Percentiles rank a stretch among this genome's conserved stretches.
Conservation (phyloP, 1,284 basidiomycete species). For the Thecaphora frezii region DNA sequence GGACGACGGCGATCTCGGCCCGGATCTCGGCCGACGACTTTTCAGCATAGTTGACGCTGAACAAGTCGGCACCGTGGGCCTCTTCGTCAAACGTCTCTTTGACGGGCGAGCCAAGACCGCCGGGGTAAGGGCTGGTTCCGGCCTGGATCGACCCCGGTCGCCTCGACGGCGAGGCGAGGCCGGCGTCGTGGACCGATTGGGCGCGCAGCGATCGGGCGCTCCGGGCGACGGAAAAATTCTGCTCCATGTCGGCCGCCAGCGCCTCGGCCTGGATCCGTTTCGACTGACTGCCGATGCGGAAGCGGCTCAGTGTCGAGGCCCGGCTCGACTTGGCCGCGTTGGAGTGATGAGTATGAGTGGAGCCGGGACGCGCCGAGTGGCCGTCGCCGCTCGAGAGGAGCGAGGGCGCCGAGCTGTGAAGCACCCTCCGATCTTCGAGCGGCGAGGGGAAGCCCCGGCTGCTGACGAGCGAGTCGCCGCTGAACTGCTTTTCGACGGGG, state of each 20-base stretch:
- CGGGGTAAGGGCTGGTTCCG: too few relatives aligned
- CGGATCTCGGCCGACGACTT: slow-evolving; percentile 36
- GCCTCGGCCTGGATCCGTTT: slow-evolving; percentile 14
- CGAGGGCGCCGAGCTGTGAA: slow-evolving; percentile 7
- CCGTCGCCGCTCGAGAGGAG: slow-evolving; percentile 30
- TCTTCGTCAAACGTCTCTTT: too few relatives aligned
- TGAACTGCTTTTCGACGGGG: background rate
- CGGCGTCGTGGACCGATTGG: slow-evolving; percentile 16
- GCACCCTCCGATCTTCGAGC: background rate
- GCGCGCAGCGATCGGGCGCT: slow-evolving; percentile 24
- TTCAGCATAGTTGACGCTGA: slow-evolving; percentile 36
- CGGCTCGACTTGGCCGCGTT: slow-evolving; percentile 18
- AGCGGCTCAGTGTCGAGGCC: slow-evolving; percentile 19
- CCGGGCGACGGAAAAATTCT: slow-evolving; percentile 21
- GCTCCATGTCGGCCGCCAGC: slow-evolving; percentile 19
- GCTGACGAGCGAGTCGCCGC: background rate
- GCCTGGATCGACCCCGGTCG: background rate
- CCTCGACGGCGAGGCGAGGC: background rate
- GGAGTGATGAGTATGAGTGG: slow-evolving; percentile 19
- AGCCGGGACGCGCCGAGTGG: slow-evolving; percentile 19
- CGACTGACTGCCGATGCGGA: slow-evolving; percentile 17
- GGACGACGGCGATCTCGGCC: slow-evolving; percentile 44
- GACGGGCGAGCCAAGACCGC: too few relatives aligned
- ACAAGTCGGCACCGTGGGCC: slow-evolving; percentile 17
- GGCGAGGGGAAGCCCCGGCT: background rate